Evolutionary conservation across 345 rosid genomes (phyloP), one percentile per base, ranked within the genome.

Genomic region (Iberis pinnata): DNA sequence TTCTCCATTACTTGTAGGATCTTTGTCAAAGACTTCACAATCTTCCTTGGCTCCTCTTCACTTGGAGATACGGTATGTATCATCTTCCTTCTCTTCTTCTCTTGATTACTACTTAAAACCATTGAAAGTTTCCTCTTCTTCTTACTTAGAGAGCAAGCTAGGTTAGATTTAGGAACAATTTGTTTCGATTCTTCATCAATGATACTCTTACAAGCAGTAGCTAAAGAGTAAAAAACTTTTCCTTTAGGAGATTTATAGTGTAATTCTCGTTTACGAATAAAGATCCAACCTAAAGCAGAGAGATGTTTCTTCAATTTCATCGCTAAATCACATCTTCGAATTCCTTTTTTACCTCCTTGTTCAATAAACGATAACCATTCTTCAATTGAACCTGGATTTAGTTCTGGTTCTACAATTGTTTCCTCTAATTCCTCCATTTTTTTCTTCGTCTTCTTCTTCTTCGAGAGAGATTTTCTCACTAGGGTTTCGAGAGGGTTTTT

Each of bases 1-100:
- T 38, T 20, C 25, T 45, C 63, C 44, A 38, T 29, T 43, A 29
- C 52, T 15, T 27, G 63, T 36, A 32, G 37, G 5, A 44, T 26
- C 40, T 44, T 55, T 29, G 11, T 56, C 18, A 48, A 4, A 18
- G 58, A 60, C 16, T 48, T 64, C 39, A 19, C 37, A 75, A 71
- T 37, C n/a, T n/a, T n/a, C 78, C 55, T 13, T 74, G 81, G 65
- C 69, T 74, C 64, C 48, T 47, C 77, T 64, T 43, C 38, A 64
- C n/a, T n/a, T n/a, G n/a, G n/a, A n/a, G n/a, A n/a, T n/a, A n/a
- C n/a, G n/a, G 25, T 6, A 22, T 2, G 25, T 3, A 22, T 22
- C 25, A 2, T 22, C 25, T 22, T 22, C 25, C 3, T 9, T 8
- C 27, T 53, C 19, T 1, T 43, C 46, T 2, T 31, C 52, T 37